A percentile compares a stretch with the other conserved stretches of the same genome.
Conservation (phyloP, 768 basidiomycete genomes). For the Grammothele lineata region DNA sequence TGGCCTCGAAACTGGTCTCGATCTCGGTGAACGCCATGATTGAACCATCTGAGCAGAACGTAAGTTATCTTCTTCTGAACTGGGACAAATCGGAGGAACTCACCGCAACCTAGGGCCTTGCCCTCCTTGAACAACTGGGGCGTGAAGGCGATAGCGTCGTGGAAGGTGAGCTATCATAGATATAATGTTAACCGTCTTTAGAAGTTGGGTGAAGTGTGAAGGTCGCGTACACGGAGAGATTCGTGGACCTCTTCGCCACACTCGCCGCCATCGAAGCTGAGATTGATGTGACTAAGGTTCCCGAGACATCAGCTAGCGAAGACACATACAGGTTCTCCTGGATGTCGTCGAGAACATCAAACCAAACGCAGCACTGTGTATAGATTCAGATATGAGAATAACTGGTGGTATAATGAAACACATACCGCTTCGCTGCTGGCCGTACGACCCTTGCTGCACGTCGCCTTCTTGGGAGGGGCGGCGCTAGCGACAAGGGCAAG, state of each 20-base stretch:
- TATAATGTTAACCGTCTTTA: too few species aligned
- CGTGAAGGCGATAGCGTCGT: slow-evolving; percentile 24
- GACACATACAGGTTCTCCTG: slow-evolving; percentile 28
- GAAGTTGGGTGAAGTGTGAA: too few species aligned
- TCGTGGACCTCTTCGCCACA: slow-evolving; percentile 35
- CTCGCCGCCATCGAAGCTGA: slow-evolving; percentile 28
- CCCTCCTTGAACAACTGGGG: slow-evolving; percentile 4
- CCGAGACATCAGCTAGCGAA: too few species aligned
- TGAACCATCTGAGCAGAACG: slow-evolving; percentile 44
- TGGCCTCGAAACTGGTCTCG: slow-evolving; percentile 40
- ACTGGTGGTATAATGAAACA: too few species aligned
- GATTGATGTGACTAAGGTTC: neutral
- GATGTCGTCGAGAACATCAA: slow-evolving; percentile 37
- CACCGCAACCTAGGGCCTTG: slow-evolving; percentile 14
- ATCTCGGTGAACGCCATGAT: slow-evolving; percentile 41
- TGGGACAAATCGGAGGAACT: neutral
- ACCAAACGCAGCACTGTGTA: slow-evolving; percentile 17
- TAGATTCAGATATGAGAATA: too few species aligned
- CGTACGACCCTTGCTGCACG: slow-evolving; percentile 13
- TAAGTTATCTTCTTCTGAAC: slow-evolving; percentile 3
- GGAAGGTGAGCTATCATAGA: slow-evolving; percentile 19
- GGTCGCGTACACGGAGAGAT: slow-evolving; percentile 4
- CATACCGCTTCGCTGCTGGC: slow-evolving; percentile 8
- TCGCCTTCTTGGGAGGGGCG: slow-evolving; percentile 6
- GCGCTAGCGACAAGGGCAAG: slow-evolving; percentile 4